A percentile compares a stretch with the other conserved stretches of the same genome.
phyloP scores from a whole-genome alignment of 306 rosid species.

The Chamaecrista fasciculata region DNA sequence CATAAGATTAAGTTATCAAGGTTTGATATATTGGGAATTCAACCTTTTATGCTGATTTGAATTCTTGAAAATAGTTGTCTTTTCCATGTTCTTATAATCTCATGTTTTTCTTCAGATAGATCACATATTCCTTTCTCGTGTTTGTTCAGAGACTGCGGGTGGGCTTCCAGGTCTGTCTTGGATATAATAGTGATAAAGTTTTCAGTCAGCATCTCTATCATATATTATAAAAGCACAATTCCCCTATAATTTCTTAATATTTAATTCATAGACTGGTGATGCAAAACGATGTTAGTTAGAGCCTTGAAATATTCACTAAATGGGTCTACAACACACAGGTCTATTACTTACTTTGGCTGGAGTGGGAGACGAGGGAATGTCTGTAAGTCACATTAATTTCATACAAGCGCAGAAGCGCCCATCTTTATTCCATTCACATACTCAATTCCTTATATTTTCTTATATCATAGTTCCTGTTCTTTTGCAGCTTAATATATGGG shows the following conservation, averaged over 20 bases:
- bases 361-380: constrained; percentile 86
- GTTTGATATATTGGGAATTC: not conserved
- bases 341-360: constrained; percentile 92
- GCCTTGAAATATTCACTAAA: constrained; percentile 24
- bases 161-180: constrained; percentile 83
- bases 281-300: constrained; percentile 5
- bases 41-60: constrained; percentile 15
- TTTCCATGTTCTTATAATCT: not conserved
- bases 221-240: not conserved
- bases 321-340: constrained; percentile 47
- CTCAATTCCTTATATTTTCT: too few species aligned
- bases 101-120: constrained; percentile 60
- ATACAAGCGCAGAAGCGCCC: too few species aligned
- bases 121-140: constrained; percentile 93
- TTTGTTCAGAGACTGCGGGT: constrained; percentile 91
- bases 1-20: constrained; percentile 17
- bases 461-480: constrained; percentile 20
- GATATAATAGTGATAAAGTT: not conserved
- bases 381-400: constrained; percentile 51
- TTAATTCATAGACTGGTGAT: constrained; percentile 7
- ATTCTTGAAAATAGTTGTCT: not conserved
- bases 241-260: not conserved
- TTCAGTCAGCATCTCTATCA: constrained; percentile 8
- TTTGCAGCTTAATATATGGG: constrained; percentile 79
- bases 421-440: constrained; percentile 12